Evolutionary conservation across 495 filamentous ascomycete genomes (phyloP), one percentile per base, ranked within the genome.

Genomic region (Hyaloscypha variabilis): DNA sequence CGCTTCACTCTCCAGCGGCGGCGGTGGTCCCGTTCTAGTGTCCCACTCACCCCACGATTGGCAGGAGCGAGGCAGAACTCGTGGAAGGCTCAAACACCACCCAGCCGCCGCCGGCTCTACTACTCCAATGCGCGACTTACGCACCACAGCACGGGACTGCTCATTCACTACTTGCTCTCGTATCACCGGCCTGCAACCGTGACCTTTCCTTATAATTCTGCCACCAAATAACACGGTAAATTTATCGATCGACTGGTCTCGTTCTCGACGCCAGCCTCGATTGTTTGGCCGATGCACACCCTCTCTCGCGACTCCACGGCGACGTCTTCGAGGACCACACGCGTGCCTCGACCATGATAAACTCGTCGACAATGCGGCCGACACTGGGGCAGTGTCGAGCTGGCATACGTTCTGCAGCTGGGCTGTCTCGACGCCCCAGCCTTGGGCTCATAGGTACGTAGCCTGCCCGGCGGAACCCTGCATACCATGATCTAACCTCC

Each of bases 331-430:
- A 42, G 14, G 29, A 24, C 30, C 11, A 25, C 39, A 46, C 30
- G 57, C 57, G 2, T 24, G 14, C 46, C 55, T 51, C 69, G 54
- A 62, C 42, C 66, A 71, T 71, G 69, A 71, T 71, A 71, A 58
- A 36, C 42, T 63, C 66, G 19, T 63, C 65, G 28, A 63, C 63
- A 17, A 65, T 71, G 66, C 69, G 69, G 69, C 66, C 65, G 63
- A 30, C 69, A 49, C 42, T 66, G 11, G 36, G 52, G 8, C 58
- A 66, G 53, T 71, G 69, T 71, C 69, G 69, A 58, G 69, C 69
- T 67, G 58, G 69, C 56, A 68, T 68, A 6, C 46, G 28, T n/a
- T 60, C 69, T 36, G 25, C 59, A 21, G 53, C 24, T 8, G 21
- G 52, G 1, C 26, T 31, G 21, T 58, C 50, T 10, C 39, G 49